Evolutionary conservation across 306 rosid genomes (phyloP), one percentile per base, ranked within the genome.

Genomic region (Oemleria cerasiformis): DNA sequence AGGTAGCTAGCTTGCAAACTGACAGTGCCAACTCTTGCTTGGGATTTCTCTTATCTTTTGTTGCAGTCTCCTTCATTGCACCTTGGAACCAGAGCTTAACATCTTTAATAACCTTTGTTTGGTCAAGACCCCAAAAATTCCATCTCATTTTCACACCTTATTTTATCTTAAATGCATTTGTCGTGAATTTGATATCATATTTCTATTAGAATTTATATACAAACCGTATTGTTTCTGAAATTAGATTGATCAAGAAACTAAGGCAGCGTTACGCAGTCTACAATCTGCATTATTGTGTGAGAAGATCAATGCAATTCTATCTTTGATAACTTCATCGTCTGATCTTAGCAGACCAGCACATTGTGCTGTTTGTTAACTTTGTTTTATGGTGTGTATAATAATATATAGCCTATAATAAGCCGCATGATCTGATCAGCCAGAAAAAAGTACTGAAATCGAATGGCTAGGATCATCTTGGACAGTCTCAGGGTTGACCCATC

Each of bases 11-110:
- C 57, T 30, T 30, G 36, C 36, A 30, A 81, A 80, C 92, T 84
- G 92, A 88, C 91, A 85, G 64, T 85, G 95, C 96, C 92, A 90
- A 79, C 91, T 87, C 81, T 87, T 56, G 72, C 71, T 48, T 42
- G 64, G 77, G 78, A 44, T 65, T 59, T 68, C 78, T 72, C 64
- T 44, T 72, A 87, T 86, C 80, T 82, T 82, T 82, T 84, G 75
- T 76, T 86, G 72, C 80, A 25, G 70, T 80, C 91, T 84, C 82
- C 89, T 85, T 76, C 86, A 82, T 79, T 82, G 74, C 87, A 50
- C 82, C 74, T 87, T 49, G 86, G 76, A 76, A 77, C 63, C 72
- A 71, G 88, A 79, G 91, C 88, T 75, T 58, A 65, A 78, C 77
- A 81, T 77, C 71, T 76, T 84, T 76, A 78, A 82, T 78, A 73